Base-by-base conservation (phyloP, 2,329 filamentous ascomycete species). In the Ophiosphaerella herpotricha region DNA sequence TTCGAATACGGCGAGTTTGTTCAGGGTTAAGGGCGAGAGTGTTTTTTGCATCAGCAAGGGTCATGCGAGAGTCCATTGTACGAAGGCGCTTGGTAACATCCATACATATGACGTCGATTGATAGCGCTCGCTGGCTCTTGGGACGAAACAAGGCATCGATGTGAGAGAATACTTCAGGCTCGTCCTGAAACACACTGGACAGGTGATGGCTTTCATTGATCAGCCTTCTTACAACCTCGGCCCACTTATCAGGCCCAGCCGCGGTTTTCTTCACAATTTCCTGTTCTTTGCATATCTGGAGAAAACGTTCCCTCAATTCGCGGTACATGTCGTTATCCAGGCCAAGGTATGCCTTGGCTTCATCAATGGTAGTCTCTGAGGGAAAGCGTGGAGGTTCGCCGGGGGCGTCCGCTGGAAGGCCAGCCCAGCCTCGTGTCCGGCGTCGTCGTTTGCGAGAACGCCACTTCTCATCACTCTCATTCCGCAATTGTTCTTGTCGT, bases 1-100 rank as follows among this genome's bases (percentile, higher is more conserved):
- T 80, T 13, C 89, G 83, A 38, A 90, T 77, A 39, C 84, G 80
- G 24, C 89, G 83, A 63, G 82, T 83, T 64, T 87, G 80, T 63
- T 87, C 84, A 6, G 86, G 84, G 52, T 88, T 89, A 58, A 91
- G 78, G 26, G 85, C 84, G 39, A 91, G 78, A 26, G 81, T 77
- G 65, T 88, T 89, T 69, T 91, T 92, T 4, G 88, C 89, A 50
- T 91, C 86, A 1, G 84, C 81, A 38, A 93, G 82, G 1, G 85
- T 86, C 81, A 93, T 85, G n/a, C 82, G 79, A 31, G 78, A 80
- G 41, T 85, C 82, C 49, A 84, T 68, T 11, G 77, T 84, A 62
- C 90, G 84, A 78, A 92, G 86, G 16, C 88, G 80, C 73, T 94
- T 94, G 1, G 89, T 92, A 26, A 93, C 88, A 73, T 93, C 89